Evolutionary conservation across 139 green algal species (phyloP), one percentile per base, ranked within the genome.

Genomic region (Asterochloris sp.): DNA sequence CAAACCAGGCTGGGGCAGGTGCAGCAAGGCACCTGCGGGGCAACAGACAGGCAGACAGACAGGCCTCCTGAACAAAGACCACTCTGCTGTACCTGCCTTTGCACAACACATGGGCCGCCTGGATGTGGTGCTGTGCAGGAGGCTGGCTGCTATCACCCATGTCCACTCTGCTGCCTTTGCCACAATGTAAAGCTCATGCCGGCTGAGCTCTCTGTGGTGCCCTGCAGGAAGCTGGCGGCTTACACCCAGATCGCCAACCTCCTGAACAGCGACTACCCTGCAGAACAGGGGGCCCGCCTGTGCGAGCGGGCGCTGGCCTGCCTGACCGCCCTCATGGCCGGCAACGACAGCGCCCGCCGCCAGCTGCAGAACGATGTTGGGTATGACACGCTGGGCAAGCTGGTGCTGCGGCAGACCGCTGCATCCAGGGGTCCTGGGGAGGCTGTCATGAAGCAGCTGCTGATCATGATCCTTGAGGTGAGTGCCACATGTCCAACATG

Each of bases 211-310:
- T 21, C 0, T 73, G 60, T 13, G 16, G 12, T 76, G 26, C 15
- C 24, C 11, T 74, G 74, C 84, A 87, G 84, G 84, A 54, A 71
- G 13, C 54, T 74, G 6, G 74, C 82, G 64, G 73, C 24, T 54
- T 84, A 84, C 78, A 78, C 86, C 13, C 85, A 88, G 28, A 10
- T 88, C 23, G 73, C 84, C 68, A 89, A 90, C 80, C 80, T 87
- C 61, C 78, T 90, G 2, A 89, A 89, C 68, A 69, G 84, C 24
- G 87, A 90, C 74, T 90, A 84, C 60, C 19, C 79, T 12, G 54
- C 38, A 15, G 73, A 78, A 11, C 24, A 62, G 17, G 84, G 84
- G 1, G 28, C 74, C 13, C 23, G 67, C 66, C 82, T 90, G 62
- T 84, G 76, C 38, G 75, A 74, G 15, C 17, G 68, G 16, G 87